phyloP scores from a whole-genome alignment of 805 yeast genomes.

The Starmerella ratchasimensis region DNA sequence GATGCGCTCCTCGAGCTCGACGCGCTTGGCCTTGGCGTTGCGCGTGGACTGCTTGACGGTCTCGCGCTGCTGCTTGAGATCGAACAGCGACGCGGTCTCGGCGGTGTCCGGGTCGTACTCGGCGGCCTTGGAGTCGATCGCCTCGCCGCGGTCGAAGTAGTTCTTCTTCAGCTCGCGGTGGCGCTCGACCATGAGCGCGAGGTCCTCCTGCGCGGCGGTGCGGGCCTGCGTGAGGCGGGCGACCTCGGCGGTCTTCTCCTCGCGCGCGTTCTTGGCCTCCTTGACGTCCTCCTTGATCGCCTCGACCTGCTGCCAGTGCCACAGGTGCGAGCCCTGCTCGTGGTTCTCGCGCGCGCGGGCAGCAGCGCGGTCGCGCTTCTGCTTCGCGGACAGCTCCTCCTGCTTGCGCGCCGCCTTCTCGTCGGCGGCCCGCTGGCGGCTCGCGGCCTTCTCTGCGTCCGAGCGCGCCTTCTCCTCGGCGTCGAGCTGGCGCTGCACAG shows the following conservation, averaged over 20 bases:
- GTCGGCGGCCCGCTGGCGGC: slow-evolving; percentile 26
- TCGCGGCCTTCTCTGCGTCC: slow-evolving; percentile 19
- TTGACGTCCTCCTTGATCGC: slow-evolving; percentile 19
- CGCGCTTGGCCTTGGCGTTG: slow-evolving; percentile 14
- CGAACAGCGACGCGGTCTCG: slow-evolving; percentile 24
- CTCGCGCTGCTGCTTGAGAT: slow-evolving; percentile 41
- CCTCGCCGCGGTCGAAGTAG: slow-evolving; percentile 18
- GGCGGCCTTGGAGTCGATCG: slow-evolving; percentile 19
- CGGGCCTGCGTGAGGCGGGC: slow-evolving; percentile 12
- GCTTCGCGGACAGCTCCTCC: slow-evolving; percentile 13
- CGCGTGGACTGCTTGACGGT: slow-evolving; percentile 15
- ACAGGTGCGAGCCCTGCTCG: slow-evolving; percentile 15
- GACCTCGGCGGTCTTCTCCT: slow-evolving; percentile 13
- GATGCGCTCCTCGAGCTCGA: slow-evolving; percentile 10
- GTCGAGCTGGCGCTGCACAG: slow-evolving; percentile 27
- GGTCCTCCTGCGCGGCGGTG: slow-evolving; percentile 19
- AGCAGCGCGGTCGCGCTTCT: slow-evolving; percentile 16
- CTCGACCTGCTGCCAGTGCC: slow-evolving; percentile 20
- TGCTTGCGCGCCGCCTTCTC: slow-evolving; percentile 14
- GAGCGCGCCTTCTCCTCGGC: slow-evolving; percentile 14
- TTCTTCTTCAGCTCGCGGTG: slow-evolving; percentile 20
- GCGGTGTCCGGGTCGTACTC: slow-evolving; percentile 21
- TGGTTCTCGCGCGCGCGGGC: slow-evolving; percentile 13
- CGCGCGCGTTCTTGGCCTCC: slow-evolving; percentile 17
- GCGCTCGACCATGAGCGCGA: slow-evolving; percentile 18